Conservation (phyloP, 129 eudicot genomes). For the Tagetes patula region DNA sequence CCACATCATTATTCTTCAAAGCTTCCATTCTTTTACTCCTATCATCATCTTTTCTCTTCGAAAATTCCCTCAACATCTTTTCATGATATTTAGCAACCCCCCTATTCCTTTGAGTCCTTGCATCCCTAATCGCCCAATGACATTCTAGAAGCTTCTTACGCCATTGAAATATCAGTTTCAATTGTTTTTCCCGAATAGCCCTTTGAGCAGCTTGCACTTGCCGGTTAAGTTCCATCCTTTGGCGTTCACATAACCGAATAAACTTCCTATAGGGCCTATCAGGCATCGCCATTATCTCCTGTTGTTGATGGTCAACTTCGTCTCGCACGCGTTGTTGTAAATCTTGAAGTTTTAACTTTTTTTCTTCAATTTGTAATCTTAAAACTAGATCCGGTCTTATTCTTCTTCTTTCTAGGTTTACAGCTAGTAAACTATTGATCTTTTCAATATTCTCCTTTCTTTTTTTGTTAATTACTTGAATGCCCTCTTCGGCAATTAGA, state of each 20-base stretch:
- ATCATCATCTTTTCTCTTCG: constrained; percentile 87
- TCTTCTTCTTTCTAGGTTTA: constrained; percentile 74
- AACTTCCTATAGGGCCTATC: constrained; percentile 87
- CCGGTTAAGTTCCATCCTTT: constrained; percentile 72
- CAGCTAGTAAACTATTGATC: constrained; percentile 71
- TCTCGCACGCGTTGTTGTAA: constrained; percentile 76
- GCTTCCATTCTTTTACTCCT: constrained; percentile 95
- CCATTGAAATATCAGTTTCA: constrained; percentile 81
- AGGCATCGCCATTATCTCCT: constrained; percentile 95
- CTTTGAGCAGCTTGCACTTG: constrained; percentile 68
- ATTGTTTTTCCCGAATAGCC: constrained; percentile 81
- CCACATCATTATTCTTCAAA: constrained; percentile 93
- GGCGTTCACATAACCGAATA: constrained; percentile 84
- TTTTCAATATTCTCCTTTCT: constrained; percentile 65
- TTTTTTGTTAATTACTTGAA: constrained; percentile 47
- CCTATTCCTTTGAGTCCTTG: constrained; percentile 86
- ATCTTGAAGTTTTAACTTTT: constrained; percentile 61
- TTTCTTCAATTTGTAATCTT: constrained; percentile 83
- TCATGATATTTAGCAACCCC: constrained; percentile 97
- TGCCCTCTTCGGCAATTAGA: constrained; percentile 63
- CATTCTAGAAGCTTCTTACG: constrained; percentile 97
- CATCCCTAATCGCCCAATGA: constrained; percentile 94
- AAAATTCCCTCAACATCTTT: constrained; percentile 87
- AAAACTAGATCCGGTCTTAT: constrained; percentile 89
- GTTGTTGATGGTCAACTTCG: constrained; percentile 79